Base-by-base conservation (phyloP, 257 asterid species). In the Handroanthus guayacan region DNA sequence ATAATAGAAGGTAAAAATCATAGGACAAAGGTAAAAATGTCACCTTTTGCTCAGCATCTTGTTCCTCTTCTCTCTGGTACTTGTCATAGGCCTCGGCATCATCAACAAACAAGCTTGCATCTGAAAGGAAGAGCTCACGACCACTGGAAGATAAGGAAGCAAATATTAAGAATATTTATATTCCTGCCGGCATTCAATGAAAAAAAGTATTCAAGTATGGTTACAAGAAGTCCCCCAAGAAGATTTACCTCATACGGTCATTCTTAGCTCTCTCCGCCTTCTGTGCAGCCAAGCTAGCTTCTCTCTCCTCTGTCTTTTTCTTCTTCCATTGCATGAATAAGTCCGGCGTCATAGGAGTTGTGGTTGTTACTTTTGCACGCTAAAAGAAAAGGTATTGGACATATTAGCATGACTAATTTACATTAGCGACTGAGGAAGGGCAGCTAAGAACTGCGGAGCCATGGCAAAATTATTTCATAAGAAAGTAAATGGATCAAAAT, bases 181-280 rank as follows among this genome's bases (percentile, higher is more conserved):
- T 9, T 57, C 64, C 64, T 57, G 38, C 39, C 20, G 31, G 34
- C 14, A 20, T 20, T 8, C 4, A 20, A 16, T 16, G 41, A 3
- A 20, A 62, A 31, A 62, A 62, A 31, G 54, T 51, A 31, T 38
- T 16, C 31, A 38, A 16, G 25, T 2, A 17, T 16, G 37, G 39
- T 2, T 12, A 52, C 39, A 31, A 48, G 7, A 12, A 38, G 6
- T 57, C 74, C 13, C 2, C 18, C 47, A 36, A 65, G 62, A 43
- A 48, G 37, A 17, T 9, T 61, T 34, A 86, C 95, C 95, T 89
- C 95, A 89, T 87, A 39, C 95, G 87, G 77, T 89, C 95, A 78
- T 86, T 86, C 83, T 89, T 89, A 81, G 95, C 95, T 78, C 95
- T 87, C 51, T 89, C 95, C n/a, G 95, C 95, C 75, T 79, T 78